A percentile compares a stretch with the other conserved stretches of the same genome.
These are phyloP conservation scores for Plantago coronopus DNA, from an alignment of 305 asterid genomes.

Conservation along the genomic window DNA sequence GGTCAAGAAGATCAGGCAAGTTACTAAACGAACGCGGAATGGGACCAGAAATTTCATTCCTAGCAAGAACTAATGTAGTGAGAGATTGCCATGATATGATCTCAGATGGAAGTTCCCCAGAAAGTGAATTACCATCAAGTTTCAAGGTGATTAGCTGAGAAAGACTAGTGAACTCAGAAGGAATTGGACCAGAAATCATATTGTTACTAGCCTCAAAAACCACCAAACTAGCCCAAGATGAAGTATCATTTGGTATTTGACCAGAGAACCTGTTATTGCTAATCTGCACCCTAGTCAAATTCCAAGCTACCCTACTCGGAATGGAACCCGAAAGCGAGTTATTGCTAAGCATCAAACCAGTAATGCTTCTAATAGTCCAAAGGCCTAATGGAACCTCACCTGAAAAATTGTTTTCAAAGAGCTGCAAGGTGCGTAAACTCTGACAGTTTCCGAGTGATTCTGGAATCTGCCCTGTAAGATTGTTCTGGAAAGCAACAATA, in stretches of 20 bases:
- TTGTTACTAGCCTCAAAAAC: constrained; percentile 71
- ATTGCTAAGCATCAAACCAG: constrained; percentile 51
- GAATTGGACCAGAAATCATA: constrained; percentile 52
- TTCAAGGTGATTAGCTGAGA: constrained; percentile 37
- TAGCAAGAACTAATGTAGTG: constrained; percentile 39
- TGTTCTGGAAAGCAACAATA: constrained; percentile 58
- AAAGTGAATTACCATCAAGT: constrained; percentile 70
- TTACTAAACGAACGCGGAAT: constrained; percentile 50
- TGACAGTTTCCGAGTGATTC: constrained; percentile 50
- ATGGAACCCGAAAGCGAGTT: constrained; percentile 68
- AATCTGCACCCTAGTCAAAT: constrained; percentile 64
- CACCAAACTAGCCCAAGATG: constrained; percentile 52
- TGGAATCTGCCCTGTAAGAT: constrained; percentile 64
- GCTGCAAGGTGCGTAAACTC: constrained; percentile 46
- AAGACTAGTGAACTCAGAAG: constrained; percentile 60
- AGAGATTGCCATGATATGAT: constrained; percentile 73
- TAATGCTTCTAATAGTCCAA: constrained; percentile 49
- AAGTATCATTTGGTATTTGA: constrained; percentile 44
- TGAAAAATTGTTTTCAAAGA: constrained; percentile 45
- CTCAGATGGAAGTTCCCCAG: constrained; percentile 58
- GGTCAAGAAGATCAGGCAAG: constrained; percentile 57
- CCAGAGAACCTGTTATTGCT: constrained; percentile 65
- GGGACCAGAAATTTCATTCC: constrained; percentile 56
- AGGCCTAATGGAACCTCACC: constrained; percentile 63
- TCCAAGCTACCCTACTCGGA: constrained; percentile 52